phyloP scores from a whole-genome alignment of 345 rosid species.

The Noccaea bulbosa region DNA sequence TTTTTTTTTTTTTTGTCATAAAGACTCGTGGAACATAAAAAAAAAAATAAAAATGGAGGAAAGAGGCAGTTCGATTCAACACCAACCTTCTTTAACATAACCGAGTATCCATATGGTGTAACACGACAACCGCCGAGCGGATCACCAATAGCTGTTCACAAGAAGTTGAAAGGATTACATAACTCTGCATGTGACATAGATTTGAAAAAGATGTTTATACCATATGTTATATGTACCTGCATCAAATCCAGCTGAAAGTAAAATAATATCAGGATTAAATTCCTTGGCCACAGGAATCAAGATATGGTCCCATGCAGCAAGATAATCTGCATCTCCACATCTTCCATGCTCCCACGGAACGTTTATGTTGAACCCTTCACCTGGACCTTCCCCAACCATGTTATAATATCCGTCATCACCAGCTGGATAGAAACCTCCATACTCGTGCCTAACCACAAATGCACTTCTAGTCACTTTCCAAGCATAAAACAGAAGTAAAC shows the following conservation, averaged over 20 bases:
- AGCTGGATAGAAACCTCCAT: constrained; percentile 80
- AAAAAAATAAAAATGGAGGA: constrained; percentile 52
- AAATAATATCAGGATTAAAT: constrained; percentile 74
- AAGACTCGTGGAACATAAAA: constrained; percentile 40
- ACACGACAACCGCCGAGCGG: constrained; percentile 88
- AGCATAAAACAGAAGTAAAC: constrained; percentile 1
- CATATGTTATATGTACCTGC: constrained; percentile 76
- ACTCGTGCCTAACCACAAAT: constrained; percentile 66
- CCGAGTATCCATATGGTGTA: constrained; percentile 85
- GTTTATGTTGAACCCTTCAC: constrained; percentile 89
- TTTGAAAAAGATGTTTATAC: not conserved
- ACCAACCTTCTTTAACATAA: constrained; percentile 77
- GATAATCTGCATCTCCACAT: constrained; percentile 91
- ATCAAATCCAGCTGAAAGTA: constrained; percentile 95
- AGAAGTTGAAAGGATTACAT: constrained; percentile 17
- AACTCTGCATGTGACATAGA: not conserved
- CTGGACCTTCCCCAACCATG: constrained; percentile 90
- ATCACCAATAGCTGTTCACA: constrained; percentile 73
- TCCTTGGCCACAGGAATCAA: constrained; percentile 82
- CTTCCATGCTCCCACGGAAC: constrained; percentile 90
- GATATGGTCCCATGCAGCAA: constrained; percentile 91
- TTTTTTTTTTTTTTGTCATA: too few relatives aligned
- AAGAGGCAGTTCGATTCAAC: constrained; percentile 8
- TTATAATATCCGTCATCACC: constrained; percentile 76
- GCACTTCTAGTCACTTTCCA: constrained; percentile 17